Percentiles rank a stretch among this genome's conserved stretches.
phyloP scores from a whole-genome alignment of 306 rosid genomes.

The Aeschynomene evenia region DNA sequence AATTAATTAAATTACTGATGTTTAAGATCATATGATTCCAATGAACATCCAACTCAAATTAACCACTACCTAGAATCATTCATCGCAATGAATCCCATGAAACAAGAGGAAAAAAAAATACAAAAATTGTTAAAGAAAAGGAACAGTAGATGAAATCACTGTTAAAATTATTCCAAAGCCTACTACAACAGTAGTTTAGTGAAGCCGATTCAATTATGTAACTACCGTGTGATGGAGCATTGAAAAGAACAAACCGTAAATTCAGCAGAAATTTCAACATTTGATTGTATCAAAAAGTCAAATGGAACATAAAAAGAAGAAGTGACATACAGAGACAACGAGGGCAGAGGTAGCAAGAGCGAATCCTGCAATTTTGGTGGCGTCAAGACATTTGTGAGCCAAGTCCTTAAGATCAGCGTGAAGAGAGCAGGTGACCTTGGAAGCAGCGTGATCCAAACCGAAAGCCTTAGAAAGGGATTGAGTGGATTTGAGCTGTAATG shows the following conservation, averaged over 20 bases:
- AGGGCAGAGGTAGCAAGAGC: slow-evolving; percentile 99
- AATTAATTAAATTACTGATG: neutral
- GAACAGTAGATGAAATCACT: too few species aligned
- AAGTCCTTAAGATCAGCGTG: slow-evolving; percentile 58
- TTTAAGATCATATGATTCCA: neutral
- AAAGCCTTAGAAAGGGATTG: slow-evolving; percentile 47
- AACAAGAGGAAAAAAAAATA: neutral
- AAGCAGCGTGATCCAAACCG: slow-evolving; percentile 29
- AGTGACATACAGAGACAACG: slow-evolving; percentile 75
- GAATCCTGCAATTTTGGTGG: slow-evolving; percentile 85
- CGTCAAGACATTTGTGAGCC: slow-evolving; percentile 65
- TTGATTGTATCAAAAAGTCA: neutral
- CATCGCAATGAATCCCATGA: neutral
- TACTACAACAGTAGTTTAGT: too few species aligned
- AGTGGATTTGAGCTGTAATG: slow-evolving; percentile 59
- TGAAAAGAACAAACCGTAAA: neutral
- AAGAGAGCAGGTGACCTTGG: slow-evolving; percentile 41
- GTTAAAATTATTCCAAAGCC: too few species aligned
- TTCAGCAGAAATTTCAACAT: neutral
- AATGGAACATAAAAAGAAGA: neutral
- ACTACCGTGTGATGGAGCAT: neutral
- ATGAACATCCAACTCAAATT: neutral
- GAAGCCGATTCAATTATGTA: too few species aligned
- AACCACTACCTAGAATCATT: neutral
- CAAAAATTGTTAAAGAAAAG: neutral